Conservation (phyloP, 345 rosid species). For the Lumnitzera racemosa region DNA sequence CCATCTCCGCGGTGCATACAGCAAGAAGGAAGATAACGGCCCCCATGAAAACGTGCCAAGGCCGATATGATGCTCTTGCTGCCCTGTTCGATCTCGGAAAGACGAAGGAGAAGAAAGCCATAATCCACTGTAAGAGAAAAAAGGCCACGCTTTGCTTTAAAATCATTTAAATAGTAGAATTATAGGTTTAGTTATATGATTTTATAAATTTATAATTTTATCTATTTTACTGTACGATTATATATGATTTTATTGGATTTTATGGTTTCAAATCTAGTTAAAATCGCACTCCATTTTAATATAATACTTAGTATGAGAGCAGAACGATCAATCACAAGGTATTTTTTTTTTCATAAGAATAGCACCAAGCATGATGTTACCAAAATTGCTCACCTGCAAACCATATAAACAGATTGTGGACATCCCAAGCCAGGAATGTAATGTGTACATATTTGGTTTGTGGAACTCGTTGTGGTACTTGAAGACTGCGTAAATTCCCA, state of each 20-base stretch:
- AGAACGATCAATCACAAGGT: too few relatives aligned
- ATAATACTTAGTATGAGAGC: too few relatives aligned
- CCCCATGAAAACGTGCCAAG: constrained; percentile 47
- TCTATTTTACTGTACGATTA: too few relatives aligned
- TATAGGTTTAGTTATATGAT: too few relatives aligned
- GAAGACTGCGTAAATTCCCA: constrained; percentile 35
- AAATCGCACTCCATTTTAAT: too few relatives aligned
- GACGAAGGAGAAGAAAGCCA: constrained; percentile 35
- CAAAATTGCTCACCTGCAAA: constrained; percentile 28
- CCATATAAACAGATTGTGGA: constrained; percentile 37
- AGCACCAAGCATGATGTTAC: too few relatives aligned
- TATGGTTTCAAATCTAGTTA: too few relatives aligned
- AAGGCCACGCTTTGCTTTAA: not conserved
- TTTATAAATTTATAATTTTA: too few relatives aligned
- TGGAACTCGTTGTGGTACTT: constrained; percentile 26
- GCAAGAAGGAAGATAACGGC: constrained; percentile 31
- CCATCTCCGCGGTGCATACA: constrained; percentile 35
- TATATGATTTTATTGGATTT: too few relatives aligned
- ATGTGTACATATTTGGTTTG: constrained; percentile 18
- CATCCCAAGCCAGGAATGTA: constrained; percentile 58
- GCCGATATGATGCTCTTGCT: constrained; percentile 25
- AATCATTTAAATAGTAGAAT: too few relatives aligned
- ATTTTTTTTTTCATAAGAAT: too few relatives aligned
- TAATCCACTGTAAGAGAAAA: constrained; percentile 23
- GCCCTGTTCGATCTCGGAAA: constrained; percentile 27